Evolutionary conservation across 2,329 filamentous ascomycete species (phyloP).

Genomic region (Paecilomyces sp.): DNA sequence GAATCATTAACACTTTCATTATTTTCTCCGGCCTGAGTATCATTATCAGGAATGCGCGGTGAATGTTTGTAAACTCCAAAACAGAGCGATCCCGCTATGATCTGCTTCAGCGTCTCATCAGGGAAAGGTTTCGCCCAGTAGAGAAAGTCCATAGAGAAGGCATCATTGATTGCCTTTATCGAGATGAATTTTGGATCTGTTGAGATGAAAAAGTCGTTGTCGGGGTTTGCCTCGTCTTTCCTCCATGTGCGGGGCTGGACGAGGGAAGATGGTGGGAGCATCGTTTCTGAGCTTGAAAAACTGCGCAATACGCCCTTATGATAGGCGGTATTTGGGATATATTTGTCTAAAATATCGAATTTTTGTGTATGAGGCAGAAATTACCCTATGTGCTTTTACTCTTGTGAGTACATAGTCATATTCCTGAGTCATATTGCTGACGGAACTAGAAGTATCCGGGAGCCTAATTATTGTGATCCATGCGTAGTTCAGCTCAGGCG

Average conservation of each 20-base stretch:
- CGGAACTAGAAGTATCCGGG: too few relatives aligned
- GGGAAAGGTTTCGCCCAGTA: constrained; percentile 55
- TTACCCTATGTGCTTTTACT: too few relatives aligned
- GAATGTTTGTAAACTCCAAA: constrained; percentile 46
- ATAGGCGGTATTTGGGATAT: background rate
- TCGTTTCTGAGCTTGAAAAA: background rate
- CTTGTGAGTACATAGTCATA: too few relatives aligned
- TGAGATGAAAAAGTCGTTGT: constrained; percentile 52
- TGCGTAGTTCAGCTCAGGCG: too few relatives aligned
- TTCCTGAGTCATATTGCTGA: too few relatives aligned
- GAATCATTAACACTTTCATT: too few relatives aligned
- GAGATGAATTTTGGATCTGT: constrained; percentile 53
- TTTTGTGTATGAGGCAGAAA: background rate
- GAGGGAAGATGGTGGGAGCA: constrained; percentile 1
- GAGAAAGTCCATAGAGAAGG: constrained; percentile 50
- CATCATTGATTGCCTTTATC: constrained; percentile 47
- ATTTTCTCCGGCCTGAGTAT: constrained; percentile 3
- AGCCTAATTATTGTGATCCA: too few relatives aligned
- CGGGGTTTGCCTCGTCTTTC: too few relatives aligned
- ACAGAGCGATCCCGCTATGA: constrained; percentile 53
- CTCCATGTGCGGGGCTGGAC: constrained; percentile 1
- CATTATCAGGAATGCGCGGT: constrained; percentile 2
- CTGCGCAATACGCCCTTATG: background rate
- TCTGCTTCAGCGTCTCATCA: constrained; percentile 41
- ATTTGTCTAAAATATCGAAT: background rate